Evolutionary conservation across 179 eudicot species (phyloP).

Genomic region (Corrigiola litoralis): DNA sequence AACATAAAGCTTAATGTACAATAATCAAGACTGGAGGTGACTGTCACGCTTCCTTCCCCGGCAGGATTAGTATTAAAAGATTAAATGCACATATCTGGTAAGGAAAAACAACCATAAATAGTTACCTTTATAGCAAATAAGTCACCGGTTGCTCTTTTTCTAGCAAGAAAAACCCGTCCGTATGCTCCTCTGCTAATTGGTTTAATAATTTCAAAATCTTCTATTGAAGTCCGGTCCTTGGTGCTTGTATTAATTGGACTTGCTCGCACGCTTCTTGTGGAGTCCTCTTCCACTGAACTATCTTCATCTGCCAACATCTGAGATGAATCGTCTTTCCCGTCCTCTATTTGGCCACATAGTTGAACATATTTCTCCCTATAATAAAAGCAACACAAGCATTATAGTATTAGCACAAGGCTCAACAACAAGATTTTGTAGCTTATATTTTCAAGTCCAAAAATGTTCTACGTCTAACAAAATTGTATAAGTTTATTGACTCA

Average conservation of each 20-base stretch:
- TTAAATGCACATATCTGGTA: background rate
- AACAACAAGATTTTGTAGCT: background rate
- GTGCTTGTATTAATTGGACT: conserved; percentile 77
- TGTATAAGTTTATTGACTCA: conserved; percentile 41
- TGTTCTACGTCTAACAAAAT: background rate
- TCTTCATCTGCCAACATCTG: conserved; percentile 67
- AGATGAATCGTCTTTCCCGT: conserved; percentile 58
- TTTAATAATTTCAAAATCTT: conserved; percentile 97
- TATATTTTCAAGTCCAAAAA: background rate
- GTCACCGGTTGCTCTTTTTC: conserved; percentile 95
- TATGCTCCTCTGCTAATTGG: conserved; percentile 99
- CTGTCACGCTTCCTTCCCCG: background rate
- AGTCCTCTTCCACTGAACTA: conserved; percentile 70
- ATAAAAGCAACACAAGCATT: conserved; percentile 3
- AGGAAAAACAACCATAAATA: background rate
- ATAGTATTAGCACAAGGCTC: background rate
- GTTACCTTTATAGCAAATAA: conserved; percentile 95
- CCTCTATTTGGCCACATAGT: conserved; percentile 88
- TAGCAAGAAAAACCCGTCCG: conserved; percentile 94
- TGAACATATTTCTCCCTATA: conserved; percentile 90
- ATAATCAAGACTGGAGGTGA: too few relatives aligned
- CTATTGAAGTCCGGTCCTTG: conserved; percentile 85
- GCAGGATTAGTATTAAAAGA: background rate
- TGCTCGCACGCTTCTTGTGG: conserved; percentile 70
- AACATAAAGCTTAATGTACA: too few relatives aligned